phyloP scores from a whole-genome alignment of 148 eudicot genomes.

The Diospyros kaki region DNA sequence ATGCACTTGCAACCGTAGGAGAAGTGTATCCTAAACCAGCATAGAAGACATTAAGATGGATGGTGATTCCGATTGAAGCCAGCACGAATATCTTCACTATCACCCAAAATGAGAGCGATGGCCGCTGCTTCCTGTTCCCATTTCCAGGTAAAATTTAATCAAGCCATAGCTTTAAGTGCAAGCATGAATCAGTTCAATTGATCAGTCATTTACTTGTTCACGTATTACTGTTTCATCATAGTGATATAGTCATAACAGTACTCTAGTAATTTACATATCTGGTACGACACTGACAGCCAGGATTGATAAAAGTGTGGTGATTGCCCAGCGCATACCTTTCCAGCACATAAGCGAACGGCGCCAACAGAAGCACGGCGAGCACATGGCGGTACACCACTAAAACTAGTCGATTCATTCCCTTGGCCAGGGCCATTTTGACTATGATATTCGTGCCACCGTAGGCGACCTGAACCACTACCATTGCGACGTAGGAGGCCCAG shows the following conservation, averaged over 20 bases:
- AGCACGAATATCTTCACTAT: conserved; percentile 13
- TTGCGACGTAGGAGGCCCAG: conserved; percentile 5
- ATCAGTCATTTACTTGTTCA: background rate
- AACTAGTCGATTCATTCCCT: conserved; percentile 19
- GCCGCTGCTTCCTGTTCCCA: conserved; percentile 15
- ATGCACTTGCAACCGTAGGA: conserved; percentile 17
- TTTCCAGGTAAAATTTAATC: background rate
- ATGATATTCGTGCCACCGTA: conserved; percentile 11
- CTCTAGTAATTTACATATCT: background rate
- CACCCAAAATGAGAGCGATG: conserved; percentile 5
- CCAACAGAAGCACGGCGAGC: conserved; percentile 9
- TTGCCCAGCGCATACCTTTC: conserved; percentile 8
- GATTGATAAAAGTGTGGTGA: too few species aligned
- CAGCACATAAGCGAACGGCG: conserved; percentile 11
- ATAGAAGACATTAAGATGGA: conserved; percentile 14
- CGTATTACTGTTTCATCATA: background rate
- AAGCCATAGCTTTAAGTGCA: background rate
- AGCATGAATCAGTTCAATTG: background rate
- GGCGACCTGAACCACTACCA: conserved; percentile 15
- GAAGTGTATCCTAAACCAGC: conserved; percentile 17
- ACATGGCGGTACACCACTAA: conserved; percentile 17
- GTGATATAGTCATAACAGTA: background rate
- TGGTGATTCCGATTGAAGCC: conserved; percentile 10
- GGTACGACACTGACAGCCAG: too few species aligned
- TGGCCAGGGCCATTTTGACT: conserved; percentile 9